These are phyloP conservation scores for Camellia lanceoleosa DNA, from an alignment of 148 eudicot genomes.

Conservation along the genomic window DNA sequence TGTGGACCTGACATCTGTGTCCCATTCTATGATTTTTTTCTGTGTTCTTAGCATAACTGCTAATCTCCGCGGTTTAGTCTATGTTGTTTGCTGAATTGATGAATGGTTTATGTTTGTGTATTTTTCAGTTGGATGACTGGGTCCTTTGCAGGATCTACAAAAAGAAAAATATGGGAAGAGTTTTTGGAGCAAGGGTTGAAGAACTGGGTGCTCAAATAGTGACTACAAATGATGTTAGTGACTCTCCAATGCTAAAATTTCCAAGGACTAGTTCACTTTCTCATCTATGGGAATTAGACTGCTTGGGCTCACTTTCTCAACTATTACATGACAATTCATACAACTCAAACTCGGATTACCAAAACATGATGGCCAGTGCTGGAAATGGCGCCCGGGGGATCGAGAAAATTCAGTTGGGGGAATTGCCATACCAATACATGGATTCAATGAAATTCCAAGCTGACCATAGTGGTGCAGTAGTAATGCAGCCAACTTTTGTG, in stretches of 20 bases:
- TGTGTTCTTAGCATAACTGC: too few relatives aligned
- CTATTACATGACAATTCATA: slow-evolving; percentile 44
- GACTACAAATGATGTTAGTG: background rate
- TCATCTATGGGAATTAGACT: slow-evolving; percentile 58
- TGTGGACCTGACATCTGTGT: too few relatives aligned
- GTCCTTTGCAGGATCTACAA: slow-evolving; percentile 87
- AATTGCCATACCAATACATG: slow-evolving; percentile 10
- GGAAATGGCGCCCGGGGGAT: slow-evolving; percentile 8
- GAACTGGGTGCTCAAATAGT: slow-evolving; percentile 16
- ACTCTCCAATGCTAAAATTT: slow-evolving; percentile 33
- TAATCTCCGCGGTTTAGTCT: too few relatives aligned
- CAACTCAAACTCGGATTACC: slow-evolving; percentile 29
- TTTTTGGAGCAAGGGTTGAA: slow-evolving; percentile 37
- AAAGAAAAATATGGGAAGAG: slow-evolving; percentile 48
- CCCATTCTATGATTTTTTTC: too few relatives aligned
- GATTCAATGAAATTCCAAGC: slow-evolving; percentile 25
- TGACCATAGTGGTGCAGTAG: slow-evolving; percentile 19
- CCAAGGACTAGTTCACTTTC: slow-evolving; percentile 66
- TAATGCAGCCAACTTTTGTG: slow-evolving; percentile 32
- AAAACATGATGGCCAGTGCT: slow-evolving; percentile 19
- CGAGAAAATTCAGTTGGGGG: slow-evolving; percentile 3
- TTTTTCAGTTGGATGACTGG: slow-evolving; percentile 83
- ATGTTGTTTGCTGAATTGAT: background rate
- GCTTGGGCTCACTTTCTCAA: slow-evolving; percentile 62
- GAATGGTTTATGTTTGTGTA: background rate